phyloP scores from a whole-genome alignment of 139 green algal species.

The Coelastrella sp. region DNA sequence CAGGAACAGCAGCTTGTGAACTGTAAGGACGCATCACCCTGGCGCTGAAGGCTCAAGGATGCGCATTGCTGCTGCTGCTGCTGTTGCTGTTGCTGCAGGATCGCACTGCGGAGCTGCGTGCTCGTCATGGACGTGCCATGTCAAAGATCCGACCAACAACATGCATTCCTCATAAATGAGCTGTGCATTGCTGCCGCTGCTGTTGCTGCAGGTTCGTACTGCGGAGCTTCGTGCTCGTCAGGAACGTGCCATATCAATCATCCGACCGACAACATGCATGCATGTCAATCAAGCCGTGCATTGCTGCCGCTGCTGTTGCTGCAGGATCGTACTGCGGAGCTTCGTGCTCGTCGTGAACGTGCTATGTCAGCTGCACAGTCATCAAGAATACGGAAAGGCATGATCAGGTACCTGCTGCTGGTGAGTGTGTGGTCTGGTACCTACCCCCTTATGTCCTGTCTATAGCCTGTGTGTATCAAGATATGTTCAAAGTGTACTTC shows the following conservation, averaged over 20 bases:
- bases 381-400: slow-evolving; percentile 88
- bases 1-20: too few relatives aligned
- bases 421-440: slow-evolving; percentile 44
- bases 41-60: too few relatives aligned
- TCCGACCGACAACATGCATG: too few relatives aligned
- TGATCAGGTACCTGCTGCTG: slow-evolving; percentile 94
- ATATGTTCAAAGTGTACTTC: too few relatives aligned
- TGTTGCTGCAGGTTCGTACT: slow-evolving; percentile 71
- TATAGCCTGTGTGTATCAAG: too few relatives aligned
- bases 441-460: too few relatives aligned
- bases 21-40: too few relatives aligned
- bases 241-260: slow-evolving; percentile 61
- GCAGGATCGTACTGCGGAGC: slow-evolving; percentile 79
- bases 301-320: not conserved
- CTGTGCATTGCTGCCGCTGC: too few relatives aligned
- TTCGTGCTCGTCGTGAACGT: slow-evolving; percentile 70
- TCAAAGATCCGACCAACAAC: too few relatives aligned
- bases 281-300: too few relatives aligned
- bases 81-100: slow-evolving; percentile 75
- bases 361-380: slow-evolving; percentile 65
- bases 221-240: slow-evolving; percentile 78
- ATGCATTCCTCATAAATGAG: too few relatives aligned
- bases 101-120: slow-evolving; percentile 72
- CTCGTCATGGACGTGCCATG: slow-evolving; percentile 28
- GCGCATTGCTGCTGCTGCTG: not conserved